Conservation (phyloP, 2,329 filamentous ascomycete species). For the Keithomyces neogunnii region DNA sequence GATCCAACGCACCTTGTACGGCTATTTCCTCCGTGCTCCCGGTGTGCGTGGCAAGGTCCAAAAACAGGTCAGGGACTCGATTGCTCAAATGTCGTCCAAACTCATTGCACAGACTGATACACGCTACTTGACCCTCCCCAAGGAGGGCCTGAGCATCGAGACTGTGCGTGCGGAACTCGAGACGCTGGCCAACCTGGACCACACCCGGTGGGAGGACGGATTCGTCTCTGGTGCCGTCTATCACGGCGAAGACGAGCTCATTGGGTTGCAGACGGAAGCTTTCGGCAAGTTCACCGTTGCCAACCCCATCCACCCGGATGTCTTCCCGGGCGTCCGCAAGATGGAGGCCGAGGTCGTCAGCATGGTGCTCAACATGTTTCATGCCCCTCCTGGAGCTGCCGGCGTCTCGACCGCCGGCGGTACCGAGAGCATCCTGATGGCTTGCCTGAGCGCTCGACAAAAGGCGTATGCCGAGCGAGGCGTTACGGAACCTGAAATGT, state of each 20-base stretch:
- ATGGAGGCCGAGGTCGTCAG: constrained; percentile 98
- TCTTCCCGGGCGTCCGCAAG: constrained; percentile 95
- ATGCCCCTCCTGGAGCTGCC: constrained; percentile 74
- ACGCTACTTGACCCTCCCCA: constrained; percentile 68
- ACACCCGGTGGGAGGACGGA: constrained; percentile 95
- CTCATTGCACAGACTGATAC: constrained; percentile 67
- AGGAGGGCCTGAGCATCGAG: constrained; percentile 74
- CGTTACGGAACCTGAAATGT: constrained; percentile 93
- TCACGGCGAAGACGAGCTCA: constrained; percentile 76
- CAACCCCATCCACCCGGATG: constrained; percentile 96
- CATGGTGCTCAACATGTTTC: constrained; percentile 88
- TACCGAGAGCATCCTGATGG: constrained; percentile 95
- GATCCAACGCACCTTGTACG: constrained; percentile 67
- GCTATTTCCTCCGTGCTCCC: constrained; percentile 75
- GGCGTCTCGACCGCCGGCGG: constrained; percentile 89
- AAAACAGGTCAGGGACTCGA: constrained; percentile 71
- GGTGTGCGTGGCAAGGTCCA: constrained; percentile 81
- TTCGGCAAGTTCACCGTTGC: constrained; percentile 91
- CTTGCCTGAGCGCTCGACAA: constrained; percentile 80
- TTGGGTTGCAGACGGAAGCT: constrained; percentile 82
- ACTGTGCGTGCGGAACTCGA: constrained; percentile 72
- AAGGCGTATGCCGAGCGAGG: constrained; percentile 80
- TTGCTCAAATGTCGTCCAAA: constrained; percentile 75
- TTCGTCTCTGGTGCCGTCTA: constrained; percentile 93
- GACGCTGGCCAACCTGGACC: constrained; percentile 74